These are phyloP conservation scores for Pestalotiopsis sp. DNA, from an alignment of 2,329 filamentous ascomycete species.

Conservation along the genomic window DNA sequence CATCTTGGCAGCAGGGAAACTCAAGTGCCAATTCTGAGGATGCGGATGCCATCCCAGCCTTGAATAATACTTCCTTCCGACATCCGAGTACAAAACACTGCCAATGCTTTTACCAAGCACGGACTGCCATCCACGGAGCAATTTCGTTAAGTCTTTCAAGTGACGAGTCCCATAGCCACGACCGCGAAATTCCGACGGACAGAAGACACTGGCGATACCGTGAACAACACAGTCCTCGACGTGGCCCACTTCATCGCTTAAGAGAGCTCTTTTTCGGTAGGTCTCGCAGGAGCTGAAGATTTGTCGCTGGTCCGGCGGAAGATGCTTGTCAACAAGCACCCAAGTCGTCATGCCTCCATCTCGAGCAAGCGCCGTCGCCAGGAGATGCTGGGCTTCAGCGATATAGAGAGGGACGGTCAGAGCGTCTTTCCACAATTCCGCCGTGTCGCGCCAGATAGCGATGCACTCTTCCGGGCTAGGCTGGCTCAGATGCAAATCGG, in stretches of 20 bases:
- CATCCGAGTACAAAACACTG: slow-evolving; percentile 21
- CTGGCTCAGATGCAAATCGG: slow-evolving; percentile 16
- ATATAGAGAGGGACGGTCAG: slow-evolving; percentile 14
- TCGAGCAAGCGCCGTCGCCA: slow-evolving; percentile 14
- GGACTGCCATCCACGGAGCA: slow-evolving; percentile 16
- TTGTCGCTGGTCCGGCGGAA: slow-evolving; percentile 8
- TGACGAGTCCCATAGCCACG: slow-evolving; percentile 19
- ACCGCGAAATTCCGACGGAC: slow-evolving; percentile 8
- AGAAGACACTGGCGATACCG: slow-evolving; percentile 17
- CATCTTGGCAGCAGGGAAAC: slow-evolving; percentile 6
- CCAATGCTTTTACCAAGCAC: slow-evolving; percentile 14
- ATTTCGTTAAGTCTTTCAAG: slow-evolving; percentile 18
- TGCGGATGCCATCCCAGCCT: slow-evolving; percentile 19
- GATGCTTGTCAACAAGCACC: slow-evolving; percentile 18
- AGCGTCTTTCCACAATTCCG: slow-evolving; percentile 17
- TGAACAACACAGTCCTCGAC: slow-evolving; percentile 13
- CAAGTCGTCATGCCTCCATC: slow-evolving; percentile 18
- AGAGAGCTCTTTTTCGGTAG: slow-evolving; percentile 15
- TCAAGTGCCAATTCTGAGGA: slow-evolving; percentile 17
- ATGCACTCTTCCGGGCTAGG: slow-evolving; percentile 18
- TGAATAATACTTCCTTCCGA: slow-evolving; percentile 19
- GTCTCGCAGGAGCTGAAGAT: slow-evolving; percentile 21
- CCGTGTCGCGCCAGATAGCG: slow-evolving; percentile 18
- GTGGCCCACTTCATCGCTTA: slow-evolving; percentile 14
- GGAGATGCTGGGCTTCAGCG: slow-evolving; percentile 14